These are phyloP conservation scores for Striga hermonthica DNA, from an alignment of 305 asterid species.

Conservation along the genomic window DNA sequence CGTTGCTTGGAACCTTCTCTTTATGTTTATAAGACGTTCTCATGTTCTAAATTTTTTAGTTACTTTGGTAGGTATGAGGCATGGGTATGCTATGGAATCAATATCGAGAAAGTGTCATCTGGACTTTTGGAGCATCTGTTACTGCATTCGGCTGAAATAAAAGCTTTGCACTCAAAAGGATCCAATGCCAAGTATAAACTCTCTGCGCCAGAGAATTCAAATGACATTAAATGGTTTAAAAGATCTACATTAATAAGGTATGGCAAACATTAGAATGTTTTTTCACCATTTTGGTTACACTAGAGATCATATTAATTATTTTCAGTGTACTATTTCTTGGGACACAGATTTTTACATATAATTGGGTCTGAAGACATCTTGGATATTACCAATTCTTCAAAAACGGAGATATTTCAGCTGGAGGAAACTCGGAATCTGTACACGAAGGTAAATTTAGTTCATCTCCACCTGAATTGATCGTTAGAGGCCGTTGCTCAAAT, in stretches of 20 bases:
- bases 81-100: conserved; percentile 42
- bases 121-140: conserved; percentile 74
- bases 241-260: conserved; percentile 76
- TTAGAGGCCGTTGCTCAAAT: background rate
- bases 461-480: conserved; percentile 23
- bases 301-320: conserved; percentile 26
- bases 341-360: conserved; percentile 65
- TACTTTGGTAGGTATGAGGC: conserved; percentile 65
- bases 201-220: conserved; percentile 44
- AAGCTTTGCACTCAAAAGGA: conserved; percentile 57
- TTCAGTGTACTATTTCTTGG: conserved; percentile 25
- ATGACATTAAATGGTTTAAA: conserved; percentile 65
- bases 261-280: conserved; percentile 24
- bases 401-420: conserved; percentile 79
- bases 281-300: conserved; percentile 26
- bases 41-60: conserved; percentile 5
- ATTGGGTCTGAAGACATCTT: conserved; percentile 59
- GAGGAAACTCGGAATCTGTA: conserved; percentile 69
- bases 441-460: conserved; percentile 52
- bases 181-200: conserved; percentile 55
- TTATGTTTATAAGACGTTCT: conserved; percentile 5
- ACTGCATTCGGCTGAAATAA: conserved; percentile 57
- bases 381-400: conserved; percentile 44
- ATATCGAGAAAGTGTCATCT: conserved; percentile 56
- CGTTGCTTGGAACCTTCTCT: conserved; percentile 11